Conservation (phyloP, 2,329 filamentous ascomycete species). For the Verticillium longisporum region DNA sequence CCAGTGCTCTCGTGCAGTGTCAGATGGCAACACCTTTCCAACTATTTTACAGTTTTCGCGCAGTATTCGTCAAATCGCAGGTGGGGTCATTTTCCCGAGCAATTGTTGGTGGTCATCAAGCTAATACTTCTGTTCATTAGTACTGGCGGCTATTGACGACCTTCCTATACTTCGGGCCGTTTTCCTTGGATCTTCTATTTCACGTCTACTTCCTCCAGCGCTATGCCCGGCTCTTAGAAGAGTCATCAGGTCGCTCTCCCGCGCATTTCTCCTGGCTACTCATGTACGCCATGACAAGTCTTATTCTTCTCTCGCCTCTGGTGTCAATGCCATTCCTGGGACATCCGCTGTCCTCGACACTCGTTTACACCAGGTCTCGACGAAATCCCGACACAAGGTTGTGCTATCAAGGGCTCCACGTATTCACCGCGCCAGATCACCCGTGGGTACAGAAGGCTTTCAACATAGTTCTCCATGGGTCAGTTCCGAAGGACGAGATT, state of each 20-base stretch:
- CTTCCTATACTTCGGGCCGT: slow-evolving; percentile 94
- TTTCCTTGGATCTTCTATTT: slow-evolving; percentile 90
- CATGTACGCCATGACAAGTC: slow-evolving; percentile 71
- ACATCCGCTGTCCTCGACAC: slow-evolving; percentile 82
- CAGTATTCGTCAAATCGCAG: slow-evolving; percentile 88
- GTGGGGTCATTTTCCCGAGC: slow-evolving; percentile 39
- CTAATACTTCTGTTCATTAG: slow-evolving; percentile 34
- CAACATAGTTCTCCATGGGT: slow-evolving; percentile 83
- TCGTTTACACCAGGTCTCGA: slow-evolving; percentile 97
- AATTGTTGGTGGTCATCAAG: background rate
- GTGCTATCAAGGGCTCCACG: slow-evolving; percentile 80
- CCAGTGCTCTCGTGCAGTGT: slow-evolving; percentile 86
- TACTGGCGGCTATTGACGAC: slow-evolving; percentile 96
- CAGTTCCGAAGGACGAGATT: slow-evolving; percentile 89
- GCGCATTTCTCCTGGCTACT: slow-evolving; percentile 95
- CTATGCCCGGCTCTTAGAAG: slow-evolving; percentile 90
- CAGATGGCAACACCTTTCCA: slow-evolving; percentile 89
- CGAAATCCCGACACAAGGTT: slow-evolving; percentile 88
- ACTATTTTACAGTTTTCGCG: slow-evolving; percentile 91
- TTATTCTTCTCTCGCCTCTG: slow-evolving; percentile 77
- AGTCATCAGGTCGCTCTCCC: slow-evolving; percentile 83
- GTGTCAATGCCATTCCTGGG: slow-evolving; percentile 91
- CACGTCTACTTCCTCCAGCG: slow-evolving; percentile 98
- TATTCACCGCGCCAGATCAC: slow-evolving; percentile 89
- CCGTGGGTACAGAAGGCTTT: slow-evolving; percentile 95